Base-by-base conservation (phyloP, 495 filamentous ascomycete genomes). In the Apiosordaria backusii region DNA sequence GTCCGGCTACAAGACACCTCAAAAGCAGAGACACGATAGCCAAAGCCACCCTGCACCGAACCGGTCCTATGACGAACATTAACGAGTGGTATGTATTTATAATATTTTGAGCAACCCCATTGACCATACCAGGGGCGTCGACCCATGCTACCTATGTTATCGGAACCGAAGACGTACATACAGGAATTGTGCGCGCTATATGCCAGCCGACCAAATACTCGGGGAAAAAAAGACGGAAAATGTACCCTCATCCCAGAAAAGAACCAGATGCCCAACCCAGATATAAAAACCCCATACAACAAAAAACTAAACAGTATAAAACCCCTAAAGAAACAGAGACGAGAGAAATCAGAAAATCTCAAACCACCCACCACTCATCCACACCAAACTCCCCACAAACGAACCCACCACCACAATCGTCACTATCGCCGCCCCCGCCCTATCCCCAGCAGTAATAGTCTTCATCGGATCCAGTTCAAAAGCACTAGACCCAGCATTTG, bases 351-450 rank as follows among this genome's bases (percentile, higher is more conserved):
- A 55, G n/a, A n/a, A 55, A 45, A 45, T 23, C 64, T 74, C 70
- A 0, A 54, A 50, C 70, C 68, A 72, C 9, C 50, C 60, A 40
- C 67, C 63, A 0, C 63, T 61, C 71, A 80, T 78, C 76, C 78
- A 80, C 50, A 72, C 53, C 5, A 76, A 61, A 9, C 68, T 67
- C 2, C 62, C 70, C 9, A 79, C 55, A 5, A 74, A 74, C 6
- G 68, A 65, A 18, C 60, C 72, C 15, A 80, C 54, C 27, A 78
- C 63, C 18, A 86, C 62, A 26, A 81, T 77, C 1, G 87, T 89
- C 25, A 88, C 57, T 27, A 89, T 78, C 4, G 79, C 84, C 1
- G 88, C 87, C n/a, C 86, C 86, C 0, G 83, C 86, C 23, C 73
- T 78, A 63, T 89, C 87, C 3, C 79, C 83, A 16, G 78, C 77